Conservation (phyloP, 352 stramenopile species). For the Phytophthora boehmeriae region DNA sequence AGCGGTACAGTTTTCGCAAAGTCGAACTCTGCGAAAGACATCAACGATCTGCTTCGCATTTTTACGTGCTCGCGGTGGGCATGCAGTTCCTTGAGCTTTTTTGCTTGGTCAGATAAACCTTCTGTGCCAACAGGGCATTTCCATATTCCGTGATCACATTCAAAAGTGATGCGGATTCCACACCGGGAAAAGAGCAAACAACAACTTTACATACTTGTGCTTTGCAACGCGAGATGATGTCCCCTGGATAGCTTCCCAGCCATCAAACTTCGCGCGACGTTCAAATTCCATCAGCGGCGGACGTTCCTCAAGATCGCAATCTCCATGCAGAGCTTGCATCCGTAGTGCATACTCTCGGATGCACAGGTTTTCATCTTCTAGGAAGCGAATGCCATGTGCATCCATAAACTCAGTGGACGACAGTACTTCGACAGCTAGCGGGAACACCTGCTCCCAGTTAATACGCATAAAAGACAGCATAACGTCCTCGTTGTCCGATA, state of each 20-base stretch:
- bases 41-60: constrained; percentile 23
- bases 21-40: constrained; percentile 69
- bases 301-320: constrained; percentile 60
- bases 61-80: constrained; percentile 33
- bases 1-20: constrained; percentile 63
- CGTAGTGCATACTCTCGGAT: constrained; percentile 80
- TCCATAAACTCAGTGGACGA: constrained; percentile 52
- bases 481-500: constrained; percentile 52
- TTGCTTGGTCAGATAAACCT: constrained; percentile 30
- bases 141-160: constrained; percentile 50
- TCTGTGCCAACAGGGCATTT: constrained; percentile 27
- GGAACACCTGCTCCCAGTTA: constrained; percentile 59
- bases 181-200: constrained; percentile 73
- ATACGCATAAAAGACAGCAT: constrained; percentile 65
- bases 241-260: constrained; percentile 72
- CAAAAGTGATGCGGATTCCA: constrained; percentile 71
- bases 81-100: constrained; percentile 31
- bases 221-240: constrained; percentile 40
- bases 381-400: constrained; percentile 49
- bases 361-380: constrained; percentile 67
- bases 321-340: constrained; percentile 76
- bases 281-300: constrained; percentile 76
- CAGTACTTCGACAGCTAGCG: constrained; percentile 56
- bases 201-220: constrained; percentile 84
- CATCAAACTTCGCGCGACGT: constrained; percentile 74